phyloP scores from a whole-genome alignment of 2,329 filamentous ascomycete genomes.

The Verticillium isaacii region DNA sequence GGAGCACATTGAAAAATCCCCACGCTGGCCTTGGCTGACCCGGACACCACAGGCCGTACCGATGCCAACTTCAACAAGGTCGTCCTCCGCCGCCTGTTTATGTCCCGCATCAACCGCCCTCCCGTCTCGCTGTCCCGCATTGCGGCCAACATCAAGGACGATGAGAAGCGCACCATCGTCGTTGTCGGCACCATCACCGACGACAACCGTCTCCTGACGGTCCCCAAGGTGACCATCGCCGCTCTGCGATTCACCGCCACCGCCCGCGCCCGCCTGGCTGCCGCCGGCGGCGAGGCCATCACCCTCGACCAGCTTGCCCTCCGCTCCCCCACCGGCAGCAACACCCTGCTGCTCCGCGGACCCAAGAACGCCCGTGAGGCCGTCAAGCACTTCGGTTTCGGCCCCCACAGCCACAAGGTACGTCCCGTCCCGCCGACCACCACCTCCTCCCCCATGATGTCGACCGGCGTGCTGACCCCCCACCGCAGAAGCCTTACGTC shows the following conservation, averaged over 20 bases:
- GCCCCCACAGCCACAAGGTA: slow-evolving; percentile 96
- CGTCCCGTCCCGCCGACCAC: slow-evolving; percentile 17
- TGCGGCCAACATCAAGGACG: slow-evolving; percentile 62
- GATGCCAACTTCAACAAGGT: slow-evolving; percentile 99
- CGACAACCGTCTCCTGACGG: slow-evolving; percentile 86
- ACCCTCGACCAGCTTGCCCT: slow-evolving; percentile 97
- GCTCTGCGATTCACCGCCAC: slow-evolving; percentile 96
- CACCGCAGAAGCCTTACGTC: slow-evolving; percentile 81
- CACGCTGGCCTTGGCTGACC: neutral
- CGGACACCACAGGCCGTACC: slow-evolving; percentile 67
- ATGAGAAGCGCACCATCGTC: slow-evolving; percentile 82
- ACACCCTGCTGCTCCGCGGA: slow-evolving; percentile 94
- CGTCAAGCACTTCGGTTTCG: slow-evolving; percentile 98
- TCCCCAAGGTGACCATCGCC: slow-evolving; percentile 90
- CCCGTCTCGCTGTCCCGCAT: slow-evolving; percentile 94
- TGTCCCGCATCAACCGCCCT: slow-evolving; percentile 97
- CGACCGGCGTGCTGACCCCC: slow-evolving; percentile 24
- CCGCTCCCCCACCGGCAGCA: slow-evolving; percentile 89
- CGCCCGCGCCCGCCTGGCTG: slow-evolving; percentile 86
- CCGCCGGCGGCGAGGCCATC: slow-evolving; percentile 90
- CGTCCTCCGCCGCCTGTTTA: slow-evolving; percentile 93
- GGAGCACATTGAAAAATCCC: neutral
- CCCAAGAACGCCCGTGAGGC: slow-evolving; percentile 98
- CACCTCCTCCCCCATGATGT: neutral
- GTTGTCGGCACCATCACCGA: slow-evolving; percentile 95